phyloP scores from a whole-genome alignment of 2,329 filamentous ascomycete genomes.

The Epicoccum nigrum region DNA sequence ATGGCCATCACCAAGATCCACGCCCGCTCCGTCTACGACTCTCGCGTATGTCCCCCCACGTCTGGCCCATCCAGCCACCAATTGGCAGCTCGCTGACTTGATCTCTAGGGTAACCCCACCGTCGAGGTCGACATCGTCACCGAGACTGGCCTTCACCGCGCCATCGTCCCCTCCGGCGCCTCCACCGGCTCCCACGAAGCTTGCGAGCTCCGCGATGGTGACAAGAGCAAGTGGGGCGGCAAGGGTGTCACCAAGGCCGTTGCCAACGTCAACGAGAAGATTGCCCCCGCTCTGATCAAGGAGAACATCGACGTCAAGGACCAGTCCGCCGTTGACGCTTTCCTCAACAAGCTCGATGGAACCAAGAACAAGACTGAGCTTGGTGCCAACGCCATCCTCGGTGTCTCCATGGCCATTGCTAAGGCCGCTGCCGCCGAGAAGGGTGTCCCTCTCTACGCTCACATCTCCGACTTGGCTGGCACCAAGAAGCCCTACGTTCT shows the following conservation, averaged over 20 bases:
- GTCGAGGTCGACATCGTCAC: conserved; percentile 98
- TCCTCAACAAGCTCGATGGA: conserved; percentile 61
- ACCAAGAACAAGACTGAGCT: conserved; percentile 65
- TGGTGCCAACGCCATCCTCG: conserved; percentile 66
- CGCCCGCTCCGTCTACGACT: conserved; percentile 90
- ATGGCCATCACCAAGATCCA: conserved; percentile 73
- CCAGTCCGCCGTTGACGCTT: conserved; percentile 60
- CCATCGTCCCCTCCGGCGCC: conserved; percentile 95
- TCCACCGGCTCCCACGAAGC: conserved; percentile 71
- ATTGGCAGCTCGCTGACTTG: conserved; percentile 18
- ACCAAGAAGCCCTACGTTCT: conserved; percentile 61
- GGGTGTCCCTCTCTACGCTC: conserved; percentile 63
- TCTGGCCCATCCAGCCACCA: neutral
- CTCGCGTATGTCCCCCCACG: conserved; percentile 60
- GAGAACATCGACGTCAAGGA: conserved; percentile 61
- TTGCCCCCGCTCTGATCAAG: conserved; percentile 62
- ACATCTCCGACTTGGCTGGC: conserved; percentile 61
- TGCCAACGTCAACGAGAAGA: conserved; percentile 60
- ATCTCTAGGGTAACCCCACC: conserved; percentile 79
- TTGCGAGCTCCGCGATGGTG: conserved; percentile 60
- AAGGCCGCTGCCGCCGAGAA: conserved; percentile 63
- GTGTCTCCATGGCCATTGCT: conserved; percentile 65
- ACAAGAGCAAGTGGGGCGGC: conserved; percentile 60
- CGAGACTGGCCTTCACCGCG: conserved; percentile 94
- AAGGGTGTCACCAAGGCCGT: conserved; percentile 64